A percentile compares a stretch with the other conserved stretches of the same genome.
These are phyloP conservation scores for Akanthomyces uredinophilus DNA, from an alignment of 2,329 filamentous ascomycete genomes.

Conservation along the genomic window DNA sequence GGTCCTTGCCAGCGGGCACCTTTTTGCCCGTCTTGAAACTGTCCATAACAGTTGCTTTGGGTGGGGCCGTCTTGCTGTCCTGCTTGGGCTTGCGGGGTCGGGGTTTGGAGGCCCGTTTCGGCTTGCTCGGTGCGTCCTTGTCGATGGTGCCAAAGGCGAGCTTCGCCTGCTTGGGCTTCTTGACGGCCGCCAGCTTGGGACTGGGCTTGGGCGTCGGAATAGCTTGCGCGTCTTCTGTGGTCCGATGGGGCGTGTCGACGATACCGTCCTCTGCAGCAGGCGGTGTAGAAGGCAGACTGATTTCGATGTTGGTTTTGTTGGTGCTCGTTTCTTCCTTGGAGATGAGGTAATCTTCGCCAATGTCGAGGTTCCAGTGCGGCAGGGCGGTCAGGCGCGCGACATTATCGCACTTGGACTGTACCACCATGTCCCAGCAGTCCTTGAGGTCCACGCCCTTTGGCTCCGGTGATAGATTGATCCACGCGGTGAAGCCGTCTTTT, in stretches of 20 bases:
- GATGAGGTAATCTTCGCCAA: conserved; percentile 46
- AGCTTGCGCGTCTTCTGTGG: conserved; percentile 38
- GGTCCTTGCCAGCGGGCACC: conserved; percentile 3
- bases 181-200: conserved; percentile 43
- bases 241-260: conserved; percentile 27
- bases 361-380: conserved; percentile 52
- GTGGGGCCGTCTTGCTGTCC: conserved; percentile 29
- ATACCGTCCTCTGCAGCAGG: conserved; percentile 20
- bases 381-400: conserved; percentile 69
- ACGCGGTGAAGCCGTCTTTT: conserved; percentile 80
- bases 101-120: conserved; percentile 25
- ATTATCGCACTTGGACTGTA: conserved; percentile 81
- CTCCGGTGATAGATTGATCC: conserved; percentile 87
- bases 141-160: conserved; percentile 36
- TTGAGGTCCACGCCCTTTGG: conserved; percentile 81
- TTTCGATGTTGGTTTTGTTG: conserved; percentile 29
- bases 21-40: conserved; percentile 42
- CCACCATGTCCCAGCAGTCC: conserved; percentile 87
- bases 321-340: conserved; percentile 41
- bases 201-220: conserved; percentile 56
- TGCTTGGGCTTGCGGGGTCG: conserved; percentile 30
- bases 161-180: conserved; percentile 48
- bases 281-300: conserved; percentile 24
- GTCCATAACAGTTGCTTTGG: conserved; percentile 36
- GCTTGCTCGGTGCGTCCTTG: conserved; percentile 18